Evolutionary conservation across 1,139 yeast species (phyloP).

Genomic region (Geotrichum europaeum): DNA sequence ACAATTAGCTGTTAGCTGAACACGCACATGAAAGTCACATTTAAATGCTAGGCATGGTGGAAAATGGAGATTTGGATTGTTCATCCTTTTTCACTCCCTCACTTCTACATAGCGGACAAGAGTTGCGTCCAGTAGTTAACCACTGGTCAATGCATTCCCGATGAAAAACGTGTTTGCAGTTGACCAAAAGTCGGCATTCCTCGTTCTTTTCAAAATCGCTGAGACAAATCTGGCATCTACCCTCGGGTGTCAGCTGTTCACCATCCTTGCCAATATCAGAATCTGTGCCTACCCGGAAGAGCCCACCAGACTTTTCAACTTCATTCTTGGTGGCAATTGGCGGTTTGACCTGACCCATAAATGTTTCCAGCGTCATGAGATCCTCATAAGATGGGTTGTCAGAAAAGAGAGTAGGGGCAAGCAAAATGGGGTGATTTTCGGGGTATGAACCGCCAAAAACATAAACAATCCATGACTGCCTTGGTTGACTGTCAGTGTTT

Average conservation of each 20-base stretch:
- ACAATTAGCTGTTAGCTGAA: background rate
- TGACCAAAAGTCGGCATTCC: slow-evolving; percentile 39
- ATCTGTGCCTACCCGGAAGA: slow-evolving; percentile 21
- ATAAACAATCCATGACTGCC: slow-evolving; percentile 46
- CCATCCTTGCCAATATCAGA: slow-evolving; percentile 8
- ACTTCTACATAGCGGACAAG: slow-evolving; percentile 52
- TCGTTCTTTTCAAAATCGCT: slow-evolving; percentile 43
- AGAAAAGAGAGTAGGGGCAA: slow-evolving; percentile 43
- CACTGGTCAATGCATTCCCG: slow-evolving; percentile 51
- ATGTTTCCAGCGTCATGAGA: slow-evolving; percentile 39
- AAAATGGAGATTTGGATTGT: background rate
- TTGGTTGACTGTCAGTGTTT: slow-evolving; percentile 12
- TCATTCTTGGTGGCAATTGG: slow-evolving; percentile 41
- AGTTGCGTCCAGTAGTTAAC: slow-evolving; percentile 49
- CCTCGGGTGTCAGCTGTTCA: slow-evolving; percentile 21
- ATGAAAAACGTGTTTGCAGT: slow-evolving; percentile 49
- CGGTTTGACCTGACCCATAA: slow-evolving; percentile 43
- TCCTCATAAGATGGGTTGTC: slow-evolving; percentile 49
- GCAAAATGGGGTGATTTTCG: slow-evolving; percentile 43
- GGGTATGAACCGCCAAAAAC: slow-evolving; percentile 48
- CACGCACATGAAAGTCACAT: background rate
- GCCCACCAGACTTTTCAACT: slow-evolving; percentile 38
- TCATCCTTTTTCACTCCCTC: slow-evolving; percentile 35
- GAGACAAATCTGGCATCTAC: slow-evolving; percentile 48
- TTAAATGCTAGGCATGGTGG: background rate